A percentile compares a stretch with the other conserved stretches of the same genome.
Conservation (phyloP, 208 protist genomes). For the Porcisia hertigi region DNA sequence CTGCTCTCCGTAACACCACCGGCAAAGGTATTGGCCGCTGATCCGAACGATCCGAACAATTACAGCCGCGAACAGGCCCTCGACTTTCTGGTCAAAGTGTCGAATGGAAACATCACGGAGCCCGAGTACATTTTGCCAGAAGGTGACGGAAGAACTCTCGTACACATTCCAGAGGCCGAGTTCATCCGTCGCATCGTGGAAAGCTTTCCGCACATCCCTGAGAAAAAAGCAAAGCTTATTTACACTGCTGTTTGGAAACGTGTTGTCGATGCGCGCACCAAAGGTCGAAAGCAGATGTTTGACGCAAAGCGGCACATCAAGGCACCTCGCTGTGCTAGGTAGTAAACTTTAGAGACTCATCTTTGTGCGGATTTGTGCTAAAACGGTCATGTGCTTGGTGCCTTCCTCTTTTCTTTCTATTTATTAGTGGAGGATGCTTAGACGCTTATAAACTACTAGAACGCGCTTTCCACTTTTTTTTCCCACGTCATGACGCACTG, state of each 20-base stretch:
- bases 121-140: constrained; percentile 82
- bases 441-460: constrained; percentile 6
- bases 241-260: constrained; percentile 88
- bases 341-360: constrained; percentile 3
- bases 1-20: constrained; percentile 78
- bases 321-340: constrained; percentile 70
- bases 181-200: constrained; percentile 81
- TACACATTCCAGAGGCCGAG: constrained; percentile 88
- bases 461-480: constrained; percentile 8
- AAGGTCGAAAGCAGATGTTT: constrained; percentile 87
- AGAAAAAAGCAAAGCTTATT: constrained; percentile 88
- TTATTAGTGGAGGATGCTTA: constrained; percentile 5
- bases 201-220: constrained; percentile 66
- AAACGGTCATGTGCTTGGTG: neutral
- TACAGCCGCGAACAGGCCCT: constrained; percentile 78
- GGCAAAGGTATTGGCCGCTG: constrained; percentile 64
- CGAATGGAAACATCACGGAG: constrained; percentile 55
- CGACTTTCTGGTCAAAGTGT: constrained; percentile 65
- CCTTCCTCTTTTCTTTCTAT: neutral
- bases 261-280: constrained; percentile 87
- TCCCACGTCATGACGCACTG: neutral
- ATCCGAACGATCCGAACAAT: constrained; percentile 84
- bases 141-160: constrained; percentile 86
- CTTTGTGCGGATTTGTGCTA: neutral
- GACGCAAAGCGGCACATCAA: constrained; percentile 61